Evolutionary conservation across 805 yeast species (phyloP).

Genomic region (Saccharomycopsis microspora): DNA sequence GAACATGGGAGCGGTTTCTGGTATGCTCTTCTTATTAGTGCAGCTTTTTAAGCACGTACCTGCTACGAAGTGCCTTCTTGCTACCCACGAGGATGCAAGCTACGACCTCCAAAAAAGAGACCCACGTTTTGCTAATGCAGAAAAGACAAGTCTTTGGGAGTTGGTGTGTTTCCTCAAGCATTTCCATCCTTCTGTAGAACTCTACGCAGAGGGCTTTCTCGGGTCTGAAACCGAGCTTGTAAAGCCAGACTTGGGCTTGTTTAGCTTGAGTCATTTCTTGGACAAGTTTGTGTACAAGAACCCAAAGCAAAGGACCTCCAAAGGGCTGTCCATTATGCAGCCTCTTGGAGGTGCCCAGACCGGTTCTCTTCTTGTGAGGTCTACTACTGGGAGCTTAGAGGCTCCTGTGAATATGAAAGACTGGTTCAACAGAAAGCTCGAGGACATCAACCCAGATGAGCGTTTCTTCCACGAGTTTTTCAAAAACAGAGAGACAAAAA

Average conservation of each 20-base stretch:
- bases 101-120: constrained; percentile 89
- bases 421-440: constrained; percentile 60
- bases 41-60: constrained; percentile 59
- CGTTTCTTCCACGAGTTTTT: constrained; percentile 81
- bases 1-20: constrained; percentile 78
- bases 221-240: constrained; percentile 34
- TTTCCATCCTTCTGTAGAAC: constrained; percentile 84
- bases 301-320: constrained; percentile 67
- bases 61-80: constrained; percentile 50
- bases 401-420: constrained; percentile 75
- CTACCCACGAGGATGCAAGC: constrained; percentile 30
- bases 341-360: constrained; percentile 84
- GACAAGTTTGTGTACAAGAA: constrained; percentile 93
- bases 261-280: constrained; percentile 79
- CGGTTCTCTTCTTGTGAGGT: constrained; percentile 47
- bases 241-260: constrained; percentile 87
- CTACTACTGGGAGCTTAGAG: constrained; percentile 31
- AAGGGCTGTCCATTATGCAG: constrained; percentile 94
- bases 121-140: constrained; percentile 86
- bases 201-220: constrained; percentile 61
- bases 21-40: constrained; percentile 64
- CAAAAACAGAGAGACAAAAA: constrained; percentile 33
- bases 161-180: constrained; percentile 59
- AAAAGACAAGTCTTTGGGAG: constrained; percentile 80
- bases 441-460: constrained; percentile 76